Base-by-base conservation (phyloP, 2,329 filamentous ascomycete genomes). In the Sclerotinia spermophila region DNA sequence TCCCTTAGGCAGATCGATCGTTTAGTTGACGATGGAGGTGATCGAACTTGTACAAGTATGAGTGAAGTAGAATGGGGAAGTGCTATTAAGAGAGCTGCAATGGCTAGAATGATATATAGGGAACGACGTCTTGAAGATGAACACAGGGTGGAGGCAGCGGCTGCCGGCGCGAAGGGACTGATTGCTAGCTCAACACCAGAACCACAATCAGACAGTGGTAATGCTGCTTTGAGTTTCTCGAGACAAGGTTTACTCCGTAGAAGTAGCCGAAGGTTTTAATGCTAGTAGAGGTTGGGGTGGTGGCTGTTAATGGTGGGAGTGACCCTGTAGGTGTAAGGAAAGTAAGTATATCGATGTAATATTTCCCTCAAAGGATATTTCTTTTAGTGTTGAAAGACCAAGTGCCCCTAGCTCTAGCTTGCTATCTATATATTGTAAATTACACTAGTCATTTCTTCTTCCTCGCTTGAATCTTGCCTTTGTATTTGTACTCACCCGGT, bases 41-140 rank as follows among this genome's bases (percentile, higher is more conserved):
- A 62, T 30, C 72, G 75, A 42, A 62, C 30, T 42, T 75, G 71
- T 53, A 66, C 72, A 5, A 71, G 75, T 11, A 73, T 84, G 17
- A 81, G 78, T 45, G 84, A 86, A 74, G 77, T 81, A 53, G 84
- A 88, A 72, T 91, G 91, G 89, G 84, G 82, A 15, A 82, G 84
- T 10, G 84, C 87, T 3, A 86, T 93, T 65, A 82, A 83, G 71
- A 83, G 84, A 58, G 86, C 90, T 13, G 87, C 89, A 0, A 77
- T 90, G 70, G 84, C 86, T 65, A 84, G 86, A 71, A 73, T 77
- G 68, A 68, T 71, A 5, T 73, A 68, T 59, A 83, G 84, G 51
- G 84, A 89, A 76, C 84, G 84, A 4, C 81, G 82, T 33, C 81
- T 91, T 24, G 85, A 86, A 51, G 86, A 88, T 74, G 82, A 82